phyloP scores from a whole-genome alignment of 306 rosid genomes.

The Cucumis cinereus region DNA sequence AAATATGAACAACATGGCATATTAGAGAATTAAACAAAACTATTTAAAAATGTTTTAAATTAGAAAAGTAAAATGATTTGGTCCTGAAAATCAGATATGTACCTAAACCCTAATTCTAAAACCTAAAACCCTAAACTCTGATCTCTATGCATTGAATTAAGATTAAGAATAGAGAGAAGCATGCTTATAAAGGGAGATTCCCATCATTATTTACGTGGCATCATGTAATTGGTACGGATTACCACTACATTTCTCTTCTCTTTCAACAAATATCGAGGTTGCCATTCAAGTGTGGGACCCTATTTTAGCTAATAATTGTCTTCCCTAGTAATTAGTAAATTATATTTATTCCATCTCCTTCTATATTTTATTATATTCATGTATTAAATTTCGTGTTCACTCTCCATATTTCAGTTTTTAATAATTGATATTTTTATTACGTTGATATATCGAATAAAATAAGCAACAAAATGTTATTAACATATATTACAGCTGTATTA shows the following conservation, averaged over 20 bases:
- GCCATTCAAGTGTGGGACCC: background rate
- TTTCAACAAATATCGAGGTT: background rate
- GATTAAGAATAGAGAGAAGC: background rate
- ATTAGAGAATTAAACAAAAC: background rate
- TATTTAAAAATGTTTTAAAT: background rate
- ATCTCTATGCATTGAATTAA: background rate
- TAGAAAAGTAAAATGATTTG: background rate
- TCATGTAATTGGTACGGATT: background rate
- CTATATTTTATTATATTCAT: no score
- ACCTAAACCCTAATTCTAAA: background rate
- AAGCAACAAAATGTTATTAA: no score
- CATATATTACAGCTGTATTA: no score
- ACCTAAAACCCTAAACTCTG: background rate
- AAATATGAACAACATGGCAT: background rate
- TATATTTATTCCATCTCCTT: background rate
- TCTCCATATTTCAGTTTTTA: no score
- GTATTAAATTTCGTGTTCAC: no score
- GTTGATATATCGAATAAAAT: no score
- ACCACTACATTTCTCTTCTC: background rate
- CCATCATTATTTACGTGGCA: background rate
- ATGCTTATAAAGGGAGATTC: slow-evolving; percentile 3
- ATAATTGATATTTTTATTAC: no score
- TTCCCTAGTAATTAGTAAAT: background rate
- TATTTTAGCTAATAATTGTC: background rate
- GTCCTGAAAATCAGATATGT: background rate